These are phyloP conservation scores for Mangifera indica DNA, from an alignment of 345 rosid species.

Conservation along the genomic window DNA sequence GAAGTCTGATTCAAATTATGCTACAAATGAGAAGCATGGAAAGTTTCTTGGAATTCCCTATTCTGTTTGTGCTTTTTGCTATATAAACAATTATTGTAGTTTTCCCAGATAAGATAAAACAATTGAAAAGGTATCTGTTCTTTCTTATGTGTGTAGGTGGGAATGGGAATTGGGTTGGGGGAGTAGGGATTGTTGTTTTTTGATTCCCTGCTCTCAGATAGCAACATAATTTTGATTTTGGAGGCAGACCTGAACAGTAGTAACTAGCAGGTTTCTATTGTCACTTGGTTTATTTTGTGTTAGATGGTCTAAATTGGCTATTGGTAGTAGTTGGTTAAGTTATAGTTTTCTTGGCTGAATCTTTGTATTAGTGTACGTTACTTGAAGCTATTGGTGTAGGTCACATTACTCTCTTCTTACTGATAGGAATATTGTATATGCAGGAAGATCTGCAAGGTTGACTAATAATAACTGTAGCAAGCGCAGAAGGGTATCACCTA, in stretches of 20 bases:
- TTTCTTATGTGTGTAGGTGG: neutral
- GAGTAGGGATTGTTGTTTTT: too few relatives aligned
- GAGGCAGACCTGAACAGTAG: too few relatives aligned
- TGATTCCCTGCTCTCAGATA: too few relatives aligned
- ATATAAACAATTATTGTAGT: neutral
- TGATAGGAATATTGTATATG: slow-evolving; percentile 12
- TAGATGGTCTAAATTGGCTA: too few relatives aligned
- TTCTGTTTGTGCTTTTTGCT: neutral
- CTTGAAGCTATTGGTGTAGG: slow-evolving; percentile 5
- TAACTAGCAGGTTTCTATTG: too few relatives aligned
- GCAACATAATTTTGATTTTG: too few relatives aligned
- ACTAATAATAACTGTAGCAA: slow-evolving; percentile 30
- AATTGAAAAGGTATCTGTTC: neutral
- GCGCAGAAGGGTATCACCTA: slow-evolving; percentile 44
- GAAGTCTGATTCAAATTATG: neutral
- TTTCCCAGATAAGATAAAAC: neutral
- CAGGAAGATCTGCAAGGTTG: slow-evolving; percentile 33
- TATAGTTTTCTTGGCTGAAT: neutral
- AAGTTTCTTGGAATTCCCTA: neutral
- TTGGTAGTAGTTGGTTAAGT: too few relatives aligned
- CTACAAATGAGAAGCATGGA: neutral
- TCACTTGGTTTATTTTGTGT: too few relatives aligned
- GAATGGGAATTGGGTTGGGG: neutral
- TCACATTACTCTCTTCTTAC: slow-evolving; percentile 2
- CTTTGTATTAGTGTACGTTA: neutral